These are phyloP conservation scores for Fusarium sp. DNA, from an alignment of 2,329 filamentous ascomycete genomes.

Conservation along the genomic window DNA sequence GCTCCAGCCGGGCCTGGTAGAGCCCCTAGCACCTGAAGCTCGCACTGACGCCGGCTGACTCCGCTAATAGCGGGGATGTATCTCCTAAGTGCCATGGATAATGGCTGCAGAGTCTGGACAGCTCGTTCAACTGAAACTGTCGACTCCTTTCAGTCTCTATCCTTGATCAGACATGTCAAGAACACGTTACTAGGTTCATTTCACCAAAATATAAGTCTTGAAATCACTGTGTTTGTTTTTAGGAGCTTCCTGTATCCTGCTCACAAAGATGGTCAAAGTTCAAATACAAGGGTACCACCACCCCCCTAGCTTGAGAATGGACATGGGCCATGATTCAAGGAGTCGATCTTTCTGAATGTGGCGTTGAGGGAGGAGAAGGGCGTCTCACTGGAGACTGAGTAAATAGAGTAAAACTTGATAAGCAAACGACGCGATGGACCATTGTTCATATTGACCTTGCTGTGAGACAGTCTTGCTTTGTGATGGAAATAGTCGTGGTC, in stretches of 20 bases:
- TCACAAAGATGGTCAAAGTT: conserved; percentile 3
- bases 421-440: neutral
- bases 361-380: conserved; percentile 32
- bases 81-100: conserved; percentile 25
- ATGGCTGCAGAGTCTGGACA: conserved; percentile 28
- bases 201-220: neutral
- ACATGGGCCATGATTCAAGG: conserved; percentile 38
- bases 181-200: neutral
- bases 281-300: conserved; percentile 31
- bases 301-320: conserved; percentile 20
- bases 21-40: conserved; percentile 35
- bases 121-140: conserved; percentile 20
- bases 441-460: conserved; percentile 1
- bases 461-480: conserved; percentile 1
- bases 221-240: neutral
- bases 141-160: conserved; percentile 2
- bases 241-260: neutral
- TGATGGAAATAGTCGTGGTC: neutral
- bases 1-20: conserved; percentile 30
- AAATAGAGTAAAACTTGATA: conserved; percentile 15
- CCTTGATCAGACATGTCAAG: neutral
- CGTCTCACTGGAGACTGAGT: conserved; percentile 27
- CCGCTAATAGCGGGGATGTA: conserved; percentile 38
- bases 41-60: conserved; percentile 38
- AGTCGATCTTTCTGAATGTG: conserved; percentile 31